Base-by-base conservation (phyloP, 805 yeast species). In the Danielia oregonensis region DNA sequence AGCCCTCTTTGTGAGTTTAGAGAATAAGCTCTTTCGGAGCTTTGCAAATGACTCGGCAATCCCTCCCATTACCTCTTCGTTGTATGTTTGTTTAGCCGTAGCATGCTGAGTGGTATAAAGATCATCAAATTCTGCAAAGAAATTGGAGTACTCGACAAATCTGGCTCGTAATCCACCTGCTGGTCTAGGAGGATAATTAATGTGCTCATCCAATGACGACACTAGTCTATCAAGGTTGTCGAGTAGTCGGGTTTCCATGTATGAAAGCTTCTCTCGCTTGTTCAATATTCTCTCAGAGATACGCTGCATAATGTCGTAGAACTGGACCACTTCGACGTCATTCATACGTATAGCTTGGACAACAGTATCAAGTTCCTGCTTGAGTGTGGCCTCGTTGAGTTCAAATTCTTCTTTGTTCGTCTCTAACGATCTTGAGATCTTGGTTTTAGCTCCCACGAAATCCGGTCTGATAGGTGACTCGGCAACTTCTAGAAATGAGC, bases 301-400 rank as follows among this genome's bases (percentile, higher is more conserved):
- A 7, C 18, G 24, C 24, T 31, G 33, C 24, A 31, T 31, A 4
- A 13, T 24, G 16, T 31, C 33, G 14, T 24, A 31, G 29, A 31
- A 31, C 12, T 16, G 7, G 3, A 31, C 24, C 17, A 24, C 28
- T 15, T 24, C 24, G 9, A 24, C 13, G 4, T 31, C 33, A 13
- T 31, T 24, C 12, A 6, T 14, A 5, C 17, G 9, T 4, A 25
- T n/a, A n/a, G 6, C 4, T 10, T 14, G 5, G 15, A 9, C 5
- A 6, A 25, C 27, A 6, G 6, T 6, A 9, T n/a, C 14, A n/a
- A 11, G 15, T 5, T 25, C 27, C 5, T n/a, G 17, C 17, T 9
- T n/a, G 10, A 25, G 9, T 9, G 27, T 7, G 6, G 7, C 27
- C 9, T 11, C 27, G 12, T 11, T 14, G 9, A 11, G 5, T 5